Evolutionary conservation across 352 stramenopile genomes (phyloP), one percentile per base, ranked within the genome.

Genomic region (Phytophthora ohioensis): DNA sequence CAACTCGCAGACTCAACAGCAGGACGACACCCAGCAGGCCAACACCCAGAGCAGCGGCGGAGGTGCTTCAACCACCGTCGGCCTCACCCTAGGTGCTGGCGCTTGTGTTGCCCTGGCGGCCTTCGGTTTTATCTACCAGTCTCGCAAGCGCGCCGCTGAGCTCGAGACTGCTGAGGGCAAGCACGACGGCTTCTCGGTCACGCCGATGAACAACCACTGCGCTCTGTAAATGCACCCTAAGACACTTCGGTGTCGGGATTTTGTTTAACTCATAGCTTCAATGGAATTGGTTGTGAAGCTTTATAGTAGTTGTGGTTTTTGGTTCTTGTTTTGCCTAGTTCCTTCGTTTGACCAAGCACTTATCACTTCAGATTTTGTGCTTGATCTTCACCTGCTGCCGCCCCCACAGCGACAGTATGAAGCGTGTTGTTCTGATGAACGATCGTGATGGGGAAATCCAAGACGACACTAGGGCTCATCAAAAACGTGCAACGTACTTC

Each of bases 71-170:
- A 75, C 70, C 11, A 62, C 56, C 27, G 69, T 73, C 30, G 67
- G 52, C 9, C 21, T 79, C 12, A 69, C 73, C 27, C 34, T 86
- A 13, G 73, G 64, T 21, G 52, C 49, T 31, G 76, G 67, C 36
- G 80, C 79, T 34, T 81, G 70, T 10, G 76, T 65, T 5, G 81
- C 80, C 3, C 39, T 85, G 45, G 80, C 73, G 36, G 81, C 81
- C 9, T 88, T 88, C 42, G 83, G 77, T 41, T 88, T 91, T 73
- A 90, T 91, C 76, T 91, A 88, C 78, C 80, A 88, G 73, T 73
- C 83, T 54, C 83, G 83, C 67, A 76, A 90, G 76, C 85, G 84
- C 57, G 83, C 81, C 2, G 56, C 75, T 21, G 69, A 82, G 59
- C 75, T 91, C 5, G 83, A 90, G 41, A 60, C 43, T 5, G 66